Percentiles rank a stretch among this genome's conserved stretches.
Conservation (phyloP, 768 basidiomycete species). For the Boletus reticulatus region DNA sequence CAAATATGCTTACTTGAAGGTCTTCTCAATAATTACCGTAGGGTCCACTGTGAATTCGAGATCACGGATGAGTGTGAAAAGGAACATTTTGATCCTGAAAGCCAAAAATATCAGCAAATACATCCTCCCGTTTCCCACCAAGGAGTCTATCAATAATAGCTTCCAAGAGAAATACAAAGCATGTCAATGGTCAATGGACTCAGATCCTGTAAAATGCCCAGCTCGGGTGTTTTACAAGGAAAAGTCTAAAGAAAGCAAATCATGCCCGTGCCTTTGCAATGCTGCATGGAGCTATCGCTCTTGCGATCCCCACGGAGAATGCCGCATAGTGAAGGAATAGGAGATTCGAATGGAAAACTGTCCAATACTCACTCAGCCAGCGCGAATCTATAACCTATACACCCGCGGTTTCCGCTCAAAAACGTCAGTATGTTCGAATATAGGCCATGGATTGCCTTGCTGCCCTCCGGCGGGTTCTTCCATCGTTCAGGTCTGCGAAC, state of each 20-base stretch:
- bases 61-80: conserved; percentile 57
- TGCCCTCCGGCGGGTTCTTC: conserved; percentile 38
- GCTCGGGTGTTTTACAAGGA: conserved; percentile 4
- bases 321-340: conserved; percentile 6
- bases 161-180: not conserved
- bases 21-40: conserved; percentile 57
- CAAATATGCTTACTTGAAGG: conserved; percentile 49
- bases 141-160: conserved; percentile 2
- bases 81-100: conserved; percentile 59
- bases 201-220: not conserved
- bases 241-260: conserved; percentile 24
- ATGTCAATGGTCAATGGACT: not conserved
- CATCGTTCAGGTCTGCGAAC: conserved; percentile 51
- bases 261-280: conserved; percentile 7
- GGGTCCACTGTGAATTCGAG: conserved; percentile 53
- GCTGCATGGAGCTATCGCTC: conserved; percentile 5
- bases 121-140: not conserved
- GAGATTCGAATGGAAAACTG: not conserved
- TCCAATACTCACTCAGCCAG: conserved; percentile 50
- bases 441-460: conserved; percentile 46
- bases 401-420: conserved; percentile 56
- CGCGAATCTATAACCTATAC: conserved; percentile 63
- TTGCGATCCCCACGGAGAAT: conserved; percentile 7
- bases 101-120: conserved; percentile 20
- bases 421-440: conserved; percentile 56